Evolutionary conservation across 2,329 filamentous ascomycete species (phyloP).

Genomic region (Parascedosporium putredinis): DNA sequence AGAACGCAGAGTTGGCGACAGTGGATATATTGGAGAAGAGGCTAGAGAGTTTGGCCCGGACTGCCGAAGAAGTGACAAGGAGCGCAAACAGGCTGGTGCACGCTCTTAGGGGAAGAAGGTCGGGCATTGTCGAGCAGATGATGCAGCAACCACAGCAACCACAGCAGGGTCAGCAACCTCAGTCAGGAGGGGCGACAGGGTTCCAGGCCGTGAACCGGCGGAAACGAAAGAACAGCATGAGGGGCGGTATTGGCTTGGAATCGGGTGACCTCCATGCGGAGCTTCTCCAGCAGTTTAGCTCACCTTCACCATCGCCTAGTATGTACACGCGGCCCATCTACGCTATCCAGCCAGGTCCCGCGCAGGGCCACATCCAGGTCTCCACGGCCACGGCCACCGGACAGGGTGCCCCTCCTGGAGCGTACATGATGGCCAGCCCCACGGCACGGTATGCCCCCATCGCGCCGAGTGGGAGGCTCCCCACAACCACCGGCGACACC

Average conservation of each 20-base stretch:
- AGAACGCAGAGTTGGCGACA: constrained; percentile 73
- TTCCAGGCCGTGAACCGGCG: constrained; percentile 4
- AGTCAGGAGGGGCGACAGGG: background rate
- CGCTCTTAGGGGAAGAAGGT: constrained; percentile 62
- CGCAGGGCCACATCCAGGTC: background rate
- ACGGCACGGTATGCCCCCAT: constrained; percentile 11
- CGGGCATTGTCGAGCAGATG: constrained; percentile 40
- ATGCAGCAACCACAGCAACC: constrained; percentile 6
- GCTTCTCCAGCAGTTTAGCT: constrained; percentile 41
- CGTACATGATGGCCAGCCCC: constrained; percentile 10
- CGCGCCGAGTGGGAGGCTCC: constrained; percentile 19
- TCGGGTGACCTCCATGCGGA: constrained; percentile 41
- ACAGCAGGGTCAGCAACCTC: background rate
- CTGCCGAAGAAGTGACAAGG: constrained; percentile 60
- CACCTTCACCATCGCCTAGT: background rate
- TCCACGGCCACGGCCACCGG: constrained; percentile 8
- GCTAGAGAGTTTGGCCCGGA: constrained; percentile 64
- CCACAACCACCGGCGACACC: constrained; percentile 18
- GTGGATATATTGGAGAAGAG: constrained; percentile 76
- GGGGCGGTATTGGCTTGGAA: background rate
- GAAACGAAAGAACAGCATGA: background rate
- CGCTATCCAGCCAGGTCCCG: background rate
- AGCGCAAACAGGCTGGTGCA: constrained; percentile 69
- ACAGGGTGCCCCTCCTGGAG: constrained; percentile 21
- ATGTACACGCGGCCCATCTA: background rate